A percentile compares a stretch with the other conserved stretches of the same genome.
Evolutionary conservation across 495 filamentous ascomycete species (phyloP).

Genomic region (Thermothielavioides terrestris): DNA sequence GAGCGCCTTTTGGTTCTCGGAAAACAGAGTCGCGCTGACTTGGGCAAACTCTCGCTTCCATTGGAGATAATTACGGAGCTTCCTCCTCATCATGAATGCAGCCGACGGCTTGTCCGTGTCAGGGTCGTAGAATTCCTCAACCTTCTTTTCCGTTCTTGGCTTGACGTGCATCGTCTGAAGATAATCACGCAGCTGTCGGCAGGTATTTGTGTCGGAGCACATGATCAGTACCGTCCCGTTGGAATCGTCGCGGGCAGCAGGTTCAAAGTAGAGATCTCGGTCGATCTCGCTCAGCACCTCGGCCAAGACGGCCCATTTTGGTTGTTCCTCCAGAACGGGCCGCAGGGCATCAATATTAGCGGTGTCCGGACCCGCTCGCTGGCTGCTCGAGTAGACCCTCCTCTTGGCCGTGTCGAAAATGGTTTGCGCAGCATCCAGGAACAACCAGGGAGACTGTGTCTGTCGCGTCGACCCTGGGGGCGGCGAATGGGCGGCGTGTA

Average conservation of each 20-base stretch:
- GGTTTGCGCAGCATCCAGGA: conserved; percentile 88
- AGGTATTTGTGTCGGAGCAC: conserved; percentile 84
- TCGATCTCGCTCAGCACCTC: conserved; percentile 92
- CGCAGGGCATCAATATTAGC: conserved; percentile 55
- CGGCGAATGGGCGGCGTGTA: conserved; percentile 81
- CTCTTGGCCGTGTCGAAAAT: conserved; percentile 88
- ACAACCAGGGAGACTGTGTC: conserved; percentile 91
- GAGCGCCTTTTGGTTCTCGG: conserved; percentile 72
- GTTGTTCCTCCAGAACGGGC: conserved; percentile 87
- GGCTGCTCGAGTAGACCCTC: conserved; percentile 63
- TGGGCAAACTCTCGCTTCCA: conserved; percentile 90
- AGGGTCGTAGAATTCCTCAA: conserved; percentile 32
- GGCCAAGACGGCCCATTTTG: conserved; percentile 83
- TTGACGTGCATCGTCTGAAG: conserved; percentile 82
- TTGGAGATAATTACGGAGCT: conserved; percentile 76
- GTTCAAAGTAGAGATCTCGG: conserved; percentile 79
- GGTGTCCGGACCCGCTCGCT: conserved; percentile 32
- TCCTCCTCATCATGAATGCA: conserved; percentile 78
- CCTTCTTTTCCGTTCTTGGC: conserved; percentile 38
- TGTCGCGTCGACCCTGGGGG: conserved; percentile 80
- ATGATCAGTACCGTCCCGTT: conserved; percentile 89
- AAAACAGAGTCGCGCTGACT: conserved; percentile 63
- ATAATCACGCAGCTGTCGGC: conserved; percentile 83
- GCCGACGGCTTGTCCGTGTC: conserved; percentile 58
- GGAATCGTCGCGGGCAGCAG: conserved; percentile 64